Evolutionary conservation across 768 basidiomycete species (phyloP).

Genomic region (Rickenella mellea): DNA sequence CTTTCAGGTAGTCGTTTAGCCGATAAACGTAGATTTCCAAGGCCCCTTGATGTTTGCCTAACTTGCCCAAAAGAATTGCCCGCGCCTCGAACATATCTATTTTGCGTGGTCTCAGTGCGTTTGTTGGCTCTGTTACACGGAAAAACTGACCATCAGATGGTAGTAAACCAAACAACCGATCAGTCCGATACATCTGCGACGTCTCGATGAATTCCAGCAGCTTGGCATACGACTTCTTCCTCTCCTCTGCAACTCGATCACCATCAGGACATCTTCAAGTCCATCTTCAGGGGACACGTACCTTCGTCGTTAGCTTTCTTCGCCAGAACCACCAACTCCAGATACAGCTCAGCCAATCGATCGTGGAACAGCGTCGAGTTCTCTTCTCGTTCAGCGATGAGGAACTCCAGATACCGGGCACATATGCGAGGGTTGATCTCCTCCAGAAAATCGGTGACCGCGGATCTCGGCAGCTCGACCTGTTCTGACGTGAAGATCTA

Average conservation of each 20-base stretch:
- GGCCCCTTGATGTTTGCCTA: slow-evolving; percentile 88
- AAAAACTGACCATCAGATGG: slow-evolving; percentile 60
- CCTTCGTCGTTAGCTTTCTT: slow-evolving; percentile 53
- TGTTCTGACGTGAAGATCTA: slow-evolving; percentile 97
- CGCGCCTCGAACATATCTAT: slow-evolving; percentile 84
- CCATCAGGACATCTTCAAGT: slow-evolving; percentile 1
- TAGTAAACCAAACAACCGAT: slow-evolving; percentile 74
- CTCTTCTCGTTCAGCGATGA: slow-evolving; percentile 70
- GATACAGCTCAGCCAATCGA: slow-evolving; percentile 80
- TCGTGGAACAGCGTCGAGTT: slow-evolving; percentile 68
- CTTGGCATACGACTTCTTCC: slow-evolving; percentile 48
- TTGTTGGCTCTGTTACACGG: not conserved
- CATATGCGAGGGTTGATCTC: slow-evolving; percentile 59
- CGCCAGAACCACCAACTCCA: slow-evolving; percentile 52
- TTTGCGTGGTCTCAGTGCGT: not conserved
- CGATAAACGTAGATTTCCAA: slow-evolving; percentile 92
- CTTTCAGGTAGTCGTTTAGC: slow-evolving; percentile 73
- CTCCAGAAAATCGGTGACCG: slow-evolving; percentile 74
- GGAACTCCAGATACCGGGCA: slow-evolving; percentile 73
- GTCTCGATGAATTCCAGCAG: slow-evolving; percentile 69
- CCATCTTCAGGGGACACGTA: slow-evolving; percentile 18
- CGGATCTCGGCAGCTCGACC: slow-evolving; percentile 73
- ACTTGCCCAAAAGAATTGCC: slow-evolving; percentile 80
- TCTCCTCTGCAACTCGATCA: slow-evolving; percentile 28
- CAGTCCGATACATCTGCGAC: slow-evolving; percentile 62